Conservation (phyloP, 768 basidiomycete genomes). For the Clitopilus passeckerianus region DNA sequence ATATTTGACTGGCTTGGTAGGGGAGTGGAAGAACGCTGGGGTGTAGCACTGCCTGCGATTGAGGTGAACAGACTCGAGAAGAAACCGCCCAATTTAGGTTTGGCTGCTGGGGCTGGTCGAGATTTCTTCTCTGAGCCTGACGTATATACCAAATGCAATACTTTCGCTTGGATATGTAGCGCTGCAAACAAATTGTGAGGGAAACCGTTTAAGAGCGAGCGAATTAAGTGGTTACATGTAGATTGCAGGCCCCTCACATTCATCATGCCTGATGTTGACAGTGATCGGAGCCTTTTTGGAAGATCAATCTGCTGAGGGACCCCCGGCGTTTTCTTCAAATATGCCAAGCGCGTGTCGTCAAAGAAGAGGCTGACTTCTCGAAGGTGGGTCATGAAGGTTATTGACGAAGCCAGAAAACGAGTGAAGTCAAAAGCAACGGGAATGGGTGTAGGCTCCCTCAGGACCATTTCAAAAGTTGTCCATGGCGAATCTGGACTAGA, state of each 20-base stretch:
- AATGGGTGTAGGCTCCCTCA: conserved; percentile 77
- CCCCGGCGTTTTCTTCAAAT: conserved; percentile 59
- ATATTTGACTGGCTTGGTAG: conserved; percentile 24
- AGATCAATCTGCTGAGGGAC: conserved; percentile 43
- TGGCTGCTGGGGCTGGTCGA: conserved; percentile 23
- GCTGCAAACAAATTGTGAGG: conserved; percentile 30
- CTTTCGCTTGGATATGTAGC: conserved; percentile 73
- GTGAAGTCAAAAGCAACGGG: conserved; percentile 84
- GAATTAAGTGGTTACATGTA: conserved; percentile 42
- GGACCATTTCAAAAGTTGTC: conserved; percentile 88
- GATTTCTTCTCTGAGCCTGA: conserved; percentile 55
- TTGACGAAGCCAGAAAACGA: conserved; percentile 83
- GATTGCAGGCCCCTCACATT: conserved; percentile 57
- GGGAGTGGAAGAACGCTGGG: conserved; percentile 29
- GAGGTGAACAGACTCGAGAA: conserved; percentile 44
- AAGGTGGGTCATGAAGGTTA: conserved; percentile 89
- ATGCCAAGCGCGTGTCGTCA: conserved; percentile 69
- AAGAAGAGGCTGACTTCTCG: conserved; percentile 76
- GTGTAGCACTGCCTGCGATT: conserved; percentile 27
- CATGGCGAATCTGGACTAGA: conserved; percentile 36
- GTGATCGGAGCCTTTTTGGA: conserved; percentile 50
- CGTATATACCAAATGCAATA: conserved; percentile 76
- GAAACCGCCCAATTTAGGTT: conserved; percentile 33
- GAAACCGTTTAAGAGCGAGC: conserved; percentile 3
- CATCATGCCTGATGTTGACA: conserved; percentile 64